Evolutionary conservation across 2,329 filamentous ascomycete species (phyloP), one percentile per base, ranked within the genome.

Genomic region (Neobulgaria alba): DNA sequence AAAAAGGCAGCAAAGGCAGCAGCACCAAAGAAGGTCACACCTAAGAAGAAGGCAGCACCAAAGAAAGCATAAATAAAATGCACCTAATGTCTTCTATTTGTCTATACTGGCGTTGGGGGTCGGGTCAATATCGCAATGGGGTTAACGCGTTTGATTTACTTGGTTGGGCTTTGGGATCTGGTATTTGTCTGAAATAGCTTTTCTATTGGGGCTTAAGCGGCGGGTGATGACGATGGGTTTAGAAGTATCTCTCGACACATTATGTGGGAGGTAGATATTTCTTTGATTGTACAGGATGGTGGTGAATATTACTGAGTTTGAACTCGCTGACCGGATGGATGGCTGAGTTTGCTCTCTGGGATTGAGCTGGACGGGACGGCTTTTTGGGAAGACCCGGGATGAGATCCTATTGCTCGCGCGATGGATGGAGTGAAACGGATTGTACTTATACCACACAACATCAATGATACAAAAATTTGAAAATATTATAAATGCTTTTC

Each of bases 1-100:
- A 73, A 73, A 61, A 64, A 63, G 51, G 58, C 62, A 5, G 47
- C 52, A 12, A 56, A n/a, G n/a, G 50, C 44, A 14, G 47, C 52
- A 12, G 56, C 7, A 12, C 49, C 44, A 18, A 42, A 43, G 32
- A 52, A 49, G 35, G 48, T 45, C 3, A 43, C 52, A 4, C 47
- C 56, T 2, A 61, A 60, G 57, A 61, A 60, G 44, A 65, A 63
- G 52, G 59, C 62, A 12, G 14, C 29, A 5, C 45, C 58, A 3
- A 60, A 59, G 52, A 53, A 53, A 43, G 45, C 52, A 21, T 21
- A 20, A n/a, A 33, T 10, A 33, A 9, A 14, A 2, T 33, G 31
- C 31, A 26, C 23, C 23, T 26, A 26, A 26, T 26, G 23, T 26
- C 23, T 26, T 26, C 23, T 26, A 7, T 26, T 26, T 26, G 23